phyloP scores from a whole-genome alignment of 2,329 filamentous ascomycete species.

The Fusarium sublunatum region DNA sequence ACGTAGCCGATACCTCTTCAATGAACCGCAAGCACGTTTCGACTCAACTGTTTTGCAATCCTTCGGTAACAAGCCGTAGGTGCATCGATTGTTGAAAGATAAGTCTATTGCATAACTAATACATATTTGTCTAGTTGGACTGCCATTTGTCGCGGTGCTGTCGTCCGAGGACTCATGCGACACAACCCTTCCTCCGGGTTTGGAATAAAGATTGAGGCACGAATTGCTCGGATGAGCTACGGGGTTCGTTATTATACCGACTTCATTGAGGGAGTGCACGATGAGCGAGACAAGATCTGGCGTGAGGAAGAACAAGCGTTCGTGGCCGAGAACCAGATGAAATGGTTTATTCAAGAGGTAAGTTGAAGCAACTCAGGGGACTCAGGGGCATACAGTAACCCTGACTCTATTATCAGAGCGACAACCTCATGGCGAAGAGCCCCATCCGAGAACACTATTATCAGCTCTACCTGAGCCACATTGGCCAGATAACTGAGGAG shows the following conservation, averaged over 20 bases:
- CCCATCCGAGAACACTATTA: too few relatives aligned
- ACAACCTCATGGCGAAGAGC: too few relatives aligned
- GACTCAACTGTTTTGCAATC: slow-evolving; percentile 47
- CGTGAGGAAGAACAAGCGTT: fast-evolving
- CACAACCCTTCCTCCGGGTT: not conserved
- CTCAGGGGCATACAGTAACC: too few relatives aligned
- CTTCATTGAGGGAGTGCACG: slow-evolving; percentile 19
- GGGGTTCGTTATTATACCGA: not conserved
- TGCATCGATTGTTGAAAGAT: not conserved
- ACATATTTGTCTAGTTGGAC: slow-evolving; percentile 45
- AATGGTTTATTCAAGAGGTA: too few relatives aligned
- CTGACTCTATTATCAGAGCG: too few relatives aligned
- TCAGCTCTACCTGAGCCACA: fast-evolving
- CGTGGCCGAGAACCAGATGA: slow-evolving; percentile 28
- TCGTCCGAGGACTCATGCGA: slow-evolving; percentile 39
- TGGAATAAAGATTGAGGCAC: slow-evolving; percentile 26
- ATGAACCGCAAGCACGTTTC: slow-evolving; percentile 31
- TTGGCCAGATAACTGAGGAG: fast-evolving
- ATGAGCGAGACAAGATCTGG: slow-evolving; percentile 31
- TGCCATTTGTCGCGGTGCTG: slow-evolving; percentile 51
- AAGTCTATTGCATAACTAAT: not conserved
- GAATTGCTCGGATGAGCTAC: slow-evolving; percentile 48
- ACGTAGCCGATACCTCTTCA: slow-evolving; percentile 46
- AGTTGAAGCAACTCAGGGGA: too few relatives aligned
- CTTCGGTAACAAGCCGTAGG: slow-evolving; percentile 50